Conservation (phyloP, 129 eudicot genomes). For the Centaurea solstitialis region DNA sequence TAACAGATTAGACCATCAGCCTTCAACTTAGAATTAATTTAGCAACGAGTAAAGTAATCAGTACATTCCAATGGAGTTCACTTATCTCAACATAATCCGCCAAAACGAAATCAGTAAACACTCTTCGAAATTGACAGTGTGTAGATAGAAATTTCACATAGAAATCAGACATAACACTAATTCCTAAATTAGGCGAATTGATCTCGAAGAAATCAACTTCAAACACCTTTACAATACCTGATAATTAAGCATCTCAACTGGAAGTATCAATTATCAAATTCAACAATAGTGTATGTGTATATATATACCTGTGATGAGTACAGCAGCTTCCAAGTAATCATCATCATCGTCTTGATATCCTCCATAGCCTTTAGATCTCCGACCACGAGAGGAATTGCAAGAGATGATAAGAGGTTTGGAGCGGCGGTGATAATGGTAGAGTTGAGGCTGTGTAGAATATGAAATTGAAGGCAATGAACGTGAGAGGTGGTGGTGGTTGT, state of each 20-base stretch:
- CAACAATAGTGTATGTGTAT: background rate
- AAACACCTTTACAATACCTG: background rate
- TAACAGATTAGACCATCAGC: background rate
- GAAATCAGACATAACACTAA: background rate
- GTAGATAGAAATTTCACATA: background rate
- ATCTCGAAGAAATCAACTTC: background rate
- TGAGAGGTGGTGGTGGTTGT: conserved; percentile 1
- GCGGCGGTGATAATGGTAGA: conserved; percentile 4
- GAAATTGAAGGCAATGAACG: conserved; percentile 21
- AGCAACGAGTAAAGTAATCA: background rate
- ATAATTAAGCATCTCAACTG: background rate
- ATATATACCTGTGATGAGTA: conserved; percentile 55
- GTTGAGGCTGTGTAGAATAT: conserved; percentile 5
- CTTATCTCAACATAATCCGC: background rate
- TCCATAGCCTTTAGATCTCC: conserved; percentile 28
- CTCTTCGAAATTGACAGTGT: background rate
- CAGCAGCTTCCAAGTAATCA: conserved; percentile 60
- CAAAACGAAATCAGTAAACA: background rate
- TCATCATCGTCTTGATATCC: conserved; percentile 35
- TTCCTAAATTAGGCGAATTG: conserved; percentile 8
- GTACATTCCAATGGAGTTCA: background rate
- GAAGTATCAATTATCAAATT: background rate
- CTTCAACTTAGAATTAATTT: background rate
- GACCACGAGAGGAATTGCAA: conserved; percentile 35
- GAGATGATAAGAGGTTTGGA: conserved; percentile 25